Base-by-base conservation (phyloP, 2,329 filamentous ascomycete genomes). In the Phyllosticta capitalensis region DNA sequence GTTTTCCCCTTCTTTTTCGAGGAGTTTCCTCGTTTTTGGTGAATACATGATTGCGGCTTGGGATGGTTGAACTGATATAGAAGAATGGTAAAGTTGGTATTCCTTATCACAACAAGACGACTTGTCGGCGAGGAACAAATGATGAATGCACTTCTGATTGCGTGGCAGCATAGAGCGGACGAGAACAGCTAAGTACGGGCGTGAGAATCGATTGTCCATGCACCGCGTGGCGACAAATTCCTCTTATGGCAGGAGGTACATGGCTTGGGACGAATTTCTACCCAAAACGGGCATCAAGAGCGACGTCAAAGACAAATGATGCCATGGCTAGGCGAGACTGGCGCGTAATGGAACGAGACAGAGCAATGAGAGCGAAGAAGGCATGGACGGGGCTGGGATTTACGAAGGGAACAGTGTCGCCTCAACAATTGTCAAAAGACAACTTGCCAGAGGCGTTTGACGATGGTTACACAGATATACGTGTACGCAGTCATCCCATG, bases 131-230 rank as follows among this genome's bases (percentile, higher is more conserved):
- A 45, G 38, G 14, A n/a, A 17, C 38, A 45, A n/a, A n/a, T 45
- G 38, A n/a, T n/a, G 14, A 14, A 45, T 45, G 38, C 1, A n/a
- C n/a, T 45, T n/a, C 62, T 70, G 70, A 67, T 70, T 69, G 69
- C 70, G 71, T 72, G 68, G 72, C 70, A 71, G 68, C 65, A 61
- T 61, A 58, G 59, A 61, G 59, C 58, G 56, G 58, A 60, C 54
- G 30, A 56, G 54, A 48, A 56, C 45, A 33, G 30, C 58, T 60
- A 49, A 52, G 54, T 56, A 60, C 48, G 33, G 33, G n/a, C 9
- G 49, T 21, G 22, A 56, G 49, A 52, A 48, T 21, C 20, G 58
- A 14, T 28, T 24, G 49, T 14, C 9, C 14, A 48, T 26, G 54
- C 45, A 48, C 48, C 4, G 53, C 48, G 54, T 48, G 58, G 48